These are phyloP conservation scores for Suhomyces taliae DNA, from an alignment of 1,139 yeast genomes.

Conservation along the genomic window DNA sequence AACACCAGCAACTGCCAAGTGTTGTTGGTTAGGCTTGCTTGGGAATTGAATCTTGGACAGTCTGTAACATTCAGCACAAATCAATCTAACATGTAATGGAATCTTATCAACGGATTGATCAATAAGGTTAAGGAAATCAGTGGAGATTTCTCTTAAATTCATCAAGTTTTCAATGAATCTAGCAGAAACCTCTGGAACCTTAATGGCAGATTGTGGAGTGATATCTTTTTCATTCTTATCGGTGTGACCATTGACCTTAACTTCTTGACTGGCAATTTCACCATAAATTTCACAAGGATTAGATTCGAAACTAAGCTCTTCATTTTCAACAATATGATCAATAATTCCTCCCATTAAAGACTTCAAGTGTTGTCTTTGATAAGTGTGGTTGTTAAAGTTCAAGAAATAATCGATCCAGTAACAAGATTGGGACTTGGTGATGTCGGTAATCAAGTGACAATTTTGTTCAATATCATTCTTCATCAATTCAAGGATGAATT, in stretches of 20 bases:
- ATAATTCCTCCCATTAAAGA: constrained; percentile 53
- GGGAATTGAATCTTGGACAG: constrained; percentile 48
- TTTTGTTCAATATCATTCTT: constrained; percentile 40
- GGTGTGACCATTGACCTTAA: constrained; percentile 43
- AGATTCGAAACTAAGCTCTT: constrained; percentile 69
- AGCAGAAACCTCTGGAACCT: constrained; percentile 67
- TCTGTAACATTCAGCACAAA: constrained; percentile 35
- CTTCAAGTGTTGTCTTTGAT: constrained; percentile 58
- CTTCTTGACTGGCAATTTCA: constrained; percentile 47
- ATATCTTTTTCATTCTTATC: constrained; percentile 27
- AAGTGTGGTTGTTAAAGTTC: constrained; percentile 57
- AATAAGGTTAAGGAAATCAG: constrained; percentile 52
- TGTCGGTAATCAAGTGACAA: constrained; percentile 32
- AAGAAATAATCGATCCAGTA: constrained; percentile 55
- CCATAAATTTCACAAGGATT: constrained; percentile 72
- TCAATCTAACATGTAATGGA: constrained; percentile 61
- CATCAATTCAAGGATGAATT: constrained; percentile 56
- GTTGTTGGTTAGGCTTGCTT: constrained; percentile 50
- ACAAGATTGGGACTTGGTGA: constrained; percentile 33
- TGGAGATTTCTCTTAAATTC: constrained; percentile 67
- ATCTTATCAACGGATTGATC: constrained; percentile 42
- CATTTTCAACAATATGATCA: constrained; percentile 50
- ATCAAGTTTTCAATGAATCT: constrained; percentile 75
- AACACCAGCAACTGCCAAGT: constrained; percentile 68
- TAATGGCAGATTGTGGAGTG: constrained; percentile 71